Evolutionary conservation across 768 basidiomycete genomes (phyloP).

Genomic region (Antrodiella citrinella): DNA sequence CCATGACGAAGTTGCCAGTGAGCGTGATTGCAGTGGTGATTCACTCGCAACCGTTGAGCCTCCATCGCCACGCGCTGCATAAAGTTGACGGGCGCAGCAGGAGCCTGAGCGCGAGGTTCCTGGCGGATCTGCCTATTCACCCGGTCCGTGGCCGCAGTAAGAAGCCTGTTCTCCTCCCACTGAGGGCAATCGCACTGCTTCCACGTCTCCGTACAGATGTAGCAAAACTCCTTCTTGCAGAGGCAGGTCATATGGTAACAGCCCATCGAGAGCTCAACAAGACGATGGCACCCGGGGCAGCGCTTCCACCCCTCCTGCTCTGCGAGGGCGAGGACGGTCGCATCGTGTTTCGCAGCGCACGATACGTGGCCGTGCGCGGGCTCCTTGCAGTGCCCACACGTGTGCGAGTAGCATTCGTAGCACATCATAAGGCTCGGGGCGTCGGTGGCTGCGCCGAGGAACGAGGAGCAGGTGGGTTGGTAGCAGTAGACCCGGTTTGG

Average conservation of each 20-base stretch:
- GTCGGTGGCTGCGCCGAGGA: conserved; percentile 35
- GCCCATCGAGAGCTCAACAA: conserved; percentile 25
- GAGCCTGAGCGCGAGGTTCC: conserved; percentile 1
- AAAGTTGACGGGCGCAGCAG: conserved; percentile 1
- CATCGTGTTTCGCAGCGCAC: conserved; percentile 34
- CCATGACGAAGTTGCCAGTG: conserved; percentile 39
- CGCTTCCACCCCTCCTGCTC: conserved; percentile 30
- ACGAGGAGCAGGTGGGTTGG: conserved; percentile 41
- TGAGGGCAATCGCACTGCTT: conserved; percentile 53
- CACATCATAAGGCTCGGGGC: conserved; percentile 25
- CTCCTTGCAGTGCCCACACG: conserved; percentile 46
- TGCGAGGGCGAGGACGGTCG: conserved; percentile 36
- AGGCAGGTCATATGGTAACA: conserved; percentile 36
- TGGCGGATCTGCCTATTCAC: conserved; percentile 27
- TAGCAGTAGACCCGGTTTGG: conserved; percentile 44
- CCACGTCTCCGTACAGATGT: conserved; percentile 55
- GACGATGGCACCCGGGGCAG: conserved; percentile 27
- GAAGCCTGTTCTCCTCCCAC: conserved; percentile 49
- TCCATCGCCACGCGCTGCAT: conserved; percentile 20
- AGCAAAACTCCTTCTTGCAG: conserved; percentile 35
- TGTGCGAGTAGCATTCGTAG: conserved; percentile 27
- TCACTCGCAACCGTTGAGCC: conserved; percentile 34
- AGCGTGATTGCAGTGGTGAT: conserved; percentile 45
- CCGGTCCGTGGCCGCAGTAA: conserved; percentile 35
- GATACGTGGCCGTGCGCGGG: conserved; percentile 29